phyloP scores from a whole-genome alignment of 1,139 yeast species.

The Scheffersomyces cryptocercus region DNA sequence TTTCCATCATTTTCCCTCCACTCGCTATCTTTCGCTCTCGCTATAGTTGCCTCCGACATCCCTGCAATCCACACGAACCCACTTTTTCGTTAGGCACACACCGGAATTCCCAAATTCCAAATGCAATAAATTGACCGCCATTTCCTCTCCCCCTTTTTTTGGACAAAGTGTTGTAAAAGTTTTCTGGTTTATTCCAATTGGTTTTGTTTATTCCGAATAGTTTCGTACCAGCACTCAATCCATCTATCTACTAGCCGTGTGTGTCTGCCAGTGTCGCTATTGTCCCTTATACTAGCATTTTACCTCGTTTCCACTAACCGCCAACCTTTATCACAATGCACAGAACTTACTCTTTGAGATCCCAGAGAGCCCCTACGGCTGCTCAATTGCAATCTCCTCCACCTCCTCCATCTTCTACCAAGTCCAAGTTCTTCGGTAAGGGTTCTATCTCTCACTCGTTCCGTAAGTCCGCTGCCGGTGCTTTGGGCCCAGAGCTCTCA shows the following conservation, averaged over 20 bases:
- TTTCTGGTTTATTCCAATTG: too few relatives aligned
- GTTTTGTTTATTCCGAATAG: too few relatives aligned
- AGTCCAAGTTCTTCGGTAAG: constrained; percentile 71
- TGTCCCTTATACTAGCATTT: neutral
- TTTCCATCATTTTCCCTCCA: too few relatives aligned
- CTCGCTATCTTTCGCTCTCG: too few relatives aligned
- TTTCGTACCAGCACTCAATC: neutral
- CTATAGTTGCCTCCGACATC: too few relatives aligned
- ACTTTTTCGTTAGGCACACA: neutral
- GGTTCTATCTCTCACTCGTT: constrained; percentile 66
- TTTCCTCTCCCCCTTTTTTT: too few relatives aligned
- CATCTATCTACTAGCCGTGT: neutral
- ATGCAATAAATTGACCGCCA: neutral
- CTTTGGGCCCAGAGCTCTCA: constrained; percentile 76
- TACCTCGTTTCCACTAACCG: constrained; percentile 1
- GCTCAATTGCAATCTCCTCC: constrained; percentile 80
- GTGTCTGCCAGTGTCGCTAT: neutral
- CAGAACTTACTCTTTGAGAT: constrained; percentile 82
- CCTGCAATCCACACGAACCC: neutral
- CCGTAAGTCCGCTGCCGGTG: constrained; percentile 72
- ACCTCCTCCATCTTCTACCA: constrained; percentile 73
- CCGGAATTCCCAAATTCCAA: neutral
- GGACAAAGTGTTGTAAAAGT: too few relatives aligned
- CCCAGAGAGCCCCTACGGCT: constrained; percentile 79
- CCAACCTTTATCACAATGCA: constrained; percentile 48